Conservation (phyloP, 1,139 yeast species). For the Magnusiomyces starmeri region DNA sequence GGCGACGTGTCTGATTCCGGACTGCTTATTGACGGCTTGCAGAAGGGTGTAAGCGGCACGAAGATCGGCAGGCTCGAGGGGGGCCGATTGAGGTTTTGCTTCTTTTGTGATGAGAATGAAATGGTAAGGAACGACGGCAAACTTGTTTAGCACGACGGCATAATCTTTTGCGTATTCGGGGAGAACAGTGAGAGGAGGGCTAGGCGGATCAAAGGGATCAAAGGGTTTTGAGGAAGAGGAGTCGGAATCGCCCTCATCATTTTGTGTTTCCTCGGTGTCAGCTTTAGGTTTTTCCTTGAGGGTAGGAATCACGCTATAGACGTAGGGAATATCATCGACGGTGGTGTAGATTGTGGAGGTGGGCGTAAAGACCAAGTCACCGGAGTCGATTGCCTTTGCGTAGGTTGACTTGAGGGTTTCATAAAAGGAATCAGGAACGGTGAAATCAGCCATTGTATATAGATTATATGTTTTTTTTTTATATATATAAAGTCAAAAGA, state of each 20-base stretch:
- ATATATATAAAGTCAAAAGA: background rate
- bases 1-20: conserved; percentile 49
- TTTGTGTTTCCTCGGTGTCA: conserved; percentile 8
- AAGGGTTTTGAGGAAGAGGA: conserved; percentile 24
- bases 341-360: conserved; percentile 24
- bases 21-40: conserved; percentile 33
- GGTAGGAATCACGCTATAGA: conserved; percentile 42
- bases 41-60: conserved; percentile 51
- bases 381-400: conserved; percentile 31
- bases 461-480: background rate
- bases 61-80: conserved; percentile 64
- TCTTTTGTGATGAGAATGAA: conserved; percentile 68
- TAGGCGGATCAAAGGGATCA: conserved; percentile 79
- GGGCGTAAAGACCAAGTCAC: conserved; percentile 28
- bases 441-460: background rate
- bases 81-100: conserved; percentile 62
- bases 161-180: conserved; percentile 50
- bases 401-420: conserved; percentile 26
- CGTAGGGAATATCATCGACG: conserved; percentile 33
- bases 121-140: conserved; percentile 75
- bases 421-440: conserved; percentile 16
- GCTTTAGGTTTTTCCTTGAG: conserved; percentile 52
- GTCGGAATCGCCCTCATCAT: conserved; percentile 22
- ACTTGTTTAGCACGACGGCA: conserved; percentile 71
- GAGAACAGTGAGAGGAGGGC: conserved; percentile 61